These are phyloP conservation scores for Hypoxylon sp. DNA, from an alignment of 2,329 filamentous ascomycete genomes.

Conservation along the genomic window DNA sequence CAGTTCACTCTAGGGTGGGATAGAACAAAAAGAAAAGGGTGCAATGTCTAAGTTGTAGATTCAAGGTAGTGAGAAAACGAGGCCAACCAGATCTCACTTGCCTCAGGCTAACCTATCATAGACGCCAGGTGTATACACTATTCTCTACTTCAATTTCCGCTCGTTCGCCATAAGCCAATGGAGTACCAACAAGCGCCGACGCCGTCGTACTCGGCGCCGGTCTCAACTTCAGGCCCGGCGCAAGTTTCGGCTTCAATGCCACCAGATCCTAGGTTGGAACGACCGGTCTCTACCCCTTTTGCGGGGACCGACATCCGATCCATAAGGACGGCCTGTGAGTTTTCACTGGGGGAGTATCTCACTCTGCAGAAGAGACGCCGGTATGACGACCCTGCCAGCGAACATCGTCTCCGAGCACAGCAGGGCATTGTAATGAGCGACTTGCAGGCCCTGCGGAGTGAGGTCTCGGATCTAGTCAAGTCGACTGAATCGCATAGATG, in stretches of 20 bases:
- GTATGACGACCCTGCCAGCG: constrained; percentile 54
- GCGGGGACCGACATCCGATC: constrained; percentile 44
- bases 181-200: constrained; percentile 37
- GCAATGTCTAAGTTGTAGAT: background rate
- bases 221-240: constrained; percentile 12
- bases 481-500: constrained; percentile 63
- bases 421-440: constrained; percentile 59
- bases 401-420: constrained; percentile 59
- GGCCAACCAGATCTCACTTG: background rate
- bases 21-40: background rate
- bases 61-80: background rate
- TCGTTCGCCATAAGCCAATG: constrained; percentile 27
- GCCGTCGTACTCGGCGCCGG: constrained; percentile 30
- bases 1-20: background rate
- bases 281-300: constrained; percentile 35
- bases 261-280: constrained; percentile 32
- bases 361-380: constrained; percentile 51
- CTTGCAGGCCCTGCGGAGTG: constrained; percentile 58
- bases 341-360: constrained; percentile 53
- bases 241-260: constrained; percentile 22
- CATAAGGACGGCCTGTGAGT: constrained; percentile 48
- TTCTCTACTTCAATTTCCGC: background rate
- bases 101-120: background rate
- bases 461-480: constrained; percentile 59
- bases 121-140: background rate